Conservation (phyloP, 306 rosid genomes). For the Fagus sylvatica region DNA sequence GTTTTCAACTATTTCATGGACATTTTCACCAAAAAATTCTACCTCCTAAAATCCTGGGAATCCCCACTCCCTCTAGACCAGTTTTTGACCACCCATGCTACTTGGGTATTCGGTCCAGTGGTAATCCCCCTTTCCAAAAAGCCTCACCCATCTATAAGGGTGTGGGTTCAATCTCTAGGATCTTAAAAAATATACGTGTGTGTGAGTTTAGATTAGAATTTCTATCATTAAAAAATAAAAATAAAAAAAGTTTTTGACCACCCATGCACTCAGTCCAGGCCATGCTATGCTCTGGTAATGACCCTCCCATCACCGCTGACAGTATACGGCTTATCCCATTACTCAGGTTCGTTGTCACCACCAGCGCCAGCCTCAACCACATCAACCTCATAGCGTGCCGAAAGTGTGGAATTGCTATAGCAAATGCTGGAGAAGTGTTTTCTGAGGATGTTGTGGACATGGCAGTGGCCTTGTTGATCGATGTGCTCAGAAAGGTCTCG, state of each 20-base stretch:
- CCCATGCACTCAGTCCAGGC: constrained; percentile 30
- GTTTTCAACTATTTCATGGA: not conserved
- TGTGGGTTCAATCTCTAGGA: too few species aligned
- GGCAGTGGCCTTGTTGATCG: constrained; percentile 44
- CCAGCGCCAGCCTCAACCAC: constrained; percentile 43
- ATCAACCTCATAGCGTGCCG: constrained; percentile 52
- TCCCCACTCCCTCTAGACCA: constrained; percentile 27
- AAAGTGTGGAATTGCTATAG: constrained; percentile 37
- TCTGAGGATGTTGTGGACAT: constrained; percentile 54
- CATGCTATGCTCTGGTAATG: constrained; percentile 15
- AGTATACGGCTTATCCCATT: constrained; percentile 37
- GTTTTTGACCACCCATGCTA: constrained; percentile 22
- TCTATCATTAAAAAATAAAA: too few species aligned
- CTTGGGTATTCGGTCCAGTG: too few species aligned
- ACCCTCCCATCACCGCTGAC: constrained; percentile 3
- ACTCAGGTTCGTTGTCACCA: constrained; percentile 34
- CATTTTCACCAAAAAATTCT: constrained; percentile 32
- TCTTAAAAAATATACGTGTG: too few species aligned
- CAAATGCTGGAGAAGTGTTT: constrained; percentile 22
- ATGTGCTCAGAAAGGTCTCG: constrained; percentile 39
- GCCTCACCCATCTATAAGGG: too few species aligned
- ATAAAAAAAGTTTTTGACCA: too few species aligned
- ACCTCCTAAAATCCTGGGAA: constrained; percentile 26
- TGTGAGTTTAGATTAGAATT: too few species aligned
- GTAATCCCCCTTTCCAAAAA: too few species aligned